A percentile compares a stretch with the other conserved stretches of the same genome.
phyloP scores from a whole-genome alignment of 768 basidiomycete genomes.

The Russula virescens region DNA sequence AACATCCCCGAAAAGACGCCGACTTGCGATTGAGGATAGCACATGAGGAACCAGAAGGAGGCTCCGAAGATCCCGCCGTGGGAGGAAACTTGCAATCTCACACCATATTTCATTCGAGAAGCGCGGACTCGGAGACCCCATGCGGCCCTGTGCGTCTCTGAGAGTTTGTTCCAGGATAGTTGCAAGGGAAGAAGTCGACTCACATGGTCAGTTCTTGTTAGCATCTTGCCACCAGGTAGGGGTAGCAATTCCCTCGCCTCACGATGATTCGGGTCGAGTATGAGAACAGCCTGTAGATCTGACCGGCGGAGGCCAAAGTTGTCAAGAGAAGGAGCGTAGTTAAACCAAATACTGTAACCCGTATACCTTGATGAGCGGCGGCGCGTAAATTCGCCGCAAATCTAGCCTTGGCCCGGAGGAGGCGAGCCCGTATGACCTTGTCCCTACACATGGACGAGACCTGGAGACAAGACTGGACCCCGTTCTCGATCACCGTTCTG shows the following conservation, averaged over 20 bases:
- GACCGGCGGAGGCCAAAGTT: neutral
- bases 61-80: slow-evolving; percentile 58
- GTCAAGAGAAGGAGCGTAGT: neutral
- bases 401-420: slow-evolving; percentile 61
- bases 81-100: slow-evolving; percentile 57
- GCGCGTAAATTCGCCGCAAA: slow-evolving; percentile 53
- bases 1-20: slow-evolving; percentile 57
- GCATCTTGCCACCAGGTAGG: slow-evolving; percentile 28
- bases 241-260: slow-evolving; percentile 59
- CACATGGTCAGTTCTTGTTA: slow-evolving; percentile 15
- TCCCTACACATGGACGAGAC: slow-evolving; percentile 47
- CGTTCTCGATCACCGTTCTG: slow-evolving; percentile 65
- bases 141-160: slow-evolving; percentile 28
- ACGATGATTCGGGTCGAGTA: slow-evolving; percentile 57
- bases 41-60: slow-evolving; percentile 59
- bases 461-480: slow-evolving; percentile 63
- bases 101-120: slow-evolving; percentile 71
- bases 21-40: slow-evolving; percentile 62
- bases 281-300: slow-evolving; percentile 66
- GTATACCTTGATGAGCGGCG: slow-evolving; percentile 59
- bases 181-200: slow-evolving; percentile 52
- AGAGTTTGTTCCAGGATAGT: neutral
- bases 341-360: neutral
- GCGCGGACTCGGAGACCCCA: slow-evolving; percentile 45
- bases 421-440: slow-evolving; percentile 52